These are phyloP conservation scores for Cyanodermella asteris DNA, from an alignment of 2,329 filamentous ascomycete genomes.

Conservation along the genomic window DNA sequence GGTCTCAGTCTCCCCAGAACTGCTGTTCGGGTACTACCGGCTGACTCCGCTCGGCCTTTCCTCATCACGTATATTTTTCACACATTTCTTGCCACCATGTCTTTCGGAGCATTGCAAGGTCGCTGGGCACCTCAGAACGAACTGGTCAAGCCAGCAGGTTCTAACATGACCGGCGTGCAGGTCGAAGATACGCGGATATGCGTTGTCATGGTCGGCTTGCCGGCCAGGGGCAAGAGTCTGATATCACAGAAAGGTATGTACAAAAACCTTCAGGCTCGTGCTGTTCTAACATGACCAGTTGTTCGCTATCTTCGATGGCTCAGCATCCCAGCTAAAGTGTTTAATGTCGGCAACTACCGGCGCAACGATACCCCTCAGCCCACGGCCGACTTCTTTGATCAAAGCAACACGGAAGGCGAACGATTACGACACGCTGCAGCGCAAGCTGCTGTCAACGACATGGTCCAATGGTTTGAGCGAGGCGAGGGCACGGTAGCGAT, in stretches of 20 bases:
- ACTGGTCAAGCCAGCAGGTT: no score
- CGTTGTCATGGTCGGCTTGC: slow-evolving; percentile 95
- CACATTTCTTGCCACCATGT: no score
- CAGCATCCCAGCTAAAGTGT: slow-evolving; percentile 77
- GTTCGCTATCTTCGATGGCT: slow-evolving; percentile 93
- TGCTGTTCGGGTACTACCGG: no score
- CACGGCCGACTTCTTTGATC: slow-evolving; percentile 87
- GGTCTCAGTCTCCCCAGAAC: no score
- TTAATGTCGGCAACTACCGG: slow-evolving; percentile 94
- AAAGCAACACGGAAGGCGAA: slow-evolving; percentile 72
- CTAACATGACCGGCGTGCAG: slow-evolving; percentile 56
- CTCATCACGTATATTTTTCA: no score
- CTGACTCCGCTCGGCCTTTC: no score
- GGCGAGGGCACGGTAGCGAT: slow-evolving; percentile 71
- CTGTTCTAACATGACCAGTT: slow-evolving; percentile 26
- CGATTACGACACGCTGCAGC: slow-evolving; percentile 70
- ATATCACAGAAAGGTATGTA: slow-evolving; percentile 83
- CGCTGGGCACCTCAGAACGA: no score
- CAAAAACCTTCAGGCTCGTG: neutral
- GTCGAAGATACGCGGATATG: slow-evolving; percentile 92
- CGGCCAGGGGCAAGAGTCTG: slow-evolving; percentile 86
- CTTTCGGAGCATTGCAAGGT: no score
- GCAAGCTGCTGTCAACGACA: slow-evolving; percentile 77
- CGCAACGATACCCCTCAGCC: slow-evolving; percentile 77
- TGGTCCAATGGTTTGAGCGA: slow-evolving; percentile 75